These are phyloP conservation scores for Aureobasidium subglaciale DNA, from an alignment of 2,329 filamentous ascomycete genomes.

Conservation along the genomic window DNA sequence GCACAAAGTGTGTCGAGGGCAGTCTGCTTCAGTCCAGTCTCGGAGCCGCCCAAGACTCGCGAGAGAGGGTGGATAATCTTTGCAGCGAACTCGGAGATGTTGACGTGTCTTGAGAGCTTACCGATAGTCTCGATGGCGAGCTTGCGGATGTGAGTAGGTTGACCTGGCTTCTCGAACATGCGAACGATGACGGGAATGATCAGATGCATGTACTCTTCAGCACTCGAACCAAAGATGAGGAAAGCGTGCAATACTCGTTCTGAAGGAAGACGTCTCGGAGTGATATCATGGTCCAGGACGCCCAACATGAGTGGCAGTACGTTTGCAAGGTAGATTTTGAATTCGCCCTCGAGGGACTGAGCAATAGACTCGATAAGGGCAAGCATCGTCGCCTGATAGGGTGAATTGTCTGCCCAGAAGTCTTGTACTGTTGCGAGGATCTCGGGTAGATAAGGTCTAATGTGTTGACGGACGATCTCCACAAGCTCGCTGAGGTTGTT, in stretches of 20 bases:
- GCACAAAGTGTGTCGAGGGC: constrained; percentile 92
- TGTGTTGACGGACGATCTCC: constrained; percentile 92
- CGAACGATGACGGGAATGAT: constrained; percentile 94
- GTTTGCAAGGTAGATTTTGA: constrained; percentile 89
- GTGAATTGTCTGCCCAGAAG: constrained; percentile 76
- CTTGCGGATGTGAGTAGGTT: constrained; percentile 72
- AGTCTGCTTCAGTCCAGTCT: constrained; percentile 66
- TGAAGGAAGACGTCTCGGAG: constrained; percentile 68
- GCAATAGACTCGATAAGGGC: constrained; percentile 90
- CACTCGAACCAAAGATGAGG: constrained; percentile 88
- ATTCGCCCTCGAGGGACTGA: constrained; percentile 89
- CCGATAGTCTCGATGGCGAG: constrained; percentile 91
- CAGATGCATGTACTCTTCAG: constrained; percentile 98
- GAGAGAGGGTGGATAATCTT: constrained; percentile 93
- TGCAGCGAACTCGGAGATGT: constrained; percentile 92
- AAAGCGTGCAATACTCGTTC: constrained; percentile 92
- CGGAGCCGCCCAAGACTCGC: constrained; percentile 67
- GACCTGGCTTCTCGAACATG: constrained; percentile 83
- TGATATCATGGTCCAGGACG: constrained; percentile 78
- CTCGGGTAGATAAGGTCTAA: constrained; percentile 78
- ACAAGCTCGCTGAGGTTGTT: constrained; percentile 92
- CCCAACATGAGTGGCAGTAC: constrained; percentile 90
- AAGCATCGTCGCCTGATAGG: constrained; percentile 84
- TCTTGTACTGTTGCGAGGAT: constrained; percentile 83
- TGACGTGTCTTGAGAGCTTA: constrained; percentile 90